Percentiles rank a stretch among this genome's conserved stretches.
Evolutionary conservation across 345 rosid species (phyloP).

Genomic region (Lepidium sativum): DNA sequence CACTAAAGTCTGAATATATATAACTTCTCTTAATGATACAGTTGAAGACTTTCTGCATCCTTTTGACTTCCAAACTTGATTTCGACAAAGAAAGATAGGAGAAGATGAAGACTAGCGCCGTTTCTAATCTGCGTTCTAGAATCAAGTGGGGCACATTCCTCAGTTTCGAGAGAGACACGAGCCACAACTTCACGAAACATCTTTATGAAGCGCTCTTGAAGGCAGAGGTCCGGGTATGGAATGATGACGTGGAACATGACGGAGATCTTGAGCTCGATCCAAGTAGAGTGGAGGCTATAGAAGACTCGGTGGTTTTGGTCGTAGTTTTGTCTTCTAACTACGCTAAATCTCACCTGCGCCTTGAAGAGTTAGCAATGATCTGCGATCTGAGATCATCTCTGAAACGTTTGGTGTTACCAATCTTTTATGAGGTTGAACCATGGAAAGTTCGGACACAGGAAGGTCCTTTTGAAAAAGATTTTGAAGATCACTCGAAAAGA

Average conservation of each 20-base stretch:
- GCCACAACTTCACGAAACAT: slow-evolving; percentile 25
- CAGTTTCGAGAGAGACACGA: slow-evolving; percentile 43
- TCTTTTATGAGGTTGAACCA: slow-evolving; percentile 37
- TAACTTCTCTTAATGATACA: background rate
- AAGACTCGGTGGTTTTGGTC: slow-evolving; percentile 40
- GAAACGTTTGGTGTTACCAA: slow-evolving; percentile 29
- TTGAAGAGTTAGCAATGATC: slow-evolving; percentile 42
- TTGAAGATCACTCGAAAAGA: slow-evolving; percentile 23
- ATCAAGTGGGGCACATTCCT: slow-evolving; percentile 48
- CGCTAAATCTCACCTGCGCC: slow-evolving; percentile 38
- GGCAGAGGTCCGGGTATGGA: slow-evolving; percentile 25
- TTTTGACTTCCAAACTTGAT: background rate
- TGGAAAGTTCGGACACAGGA: slow-evolving; percentile 28
- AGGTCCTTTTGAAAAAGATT: slow-evolving; percentile 30
- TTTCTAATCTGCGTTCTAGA: slow-evolving; percentile 22
- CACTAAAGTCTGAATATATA: background rate
- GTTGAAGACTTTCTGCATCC: background rate
- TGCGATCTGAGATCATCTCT: slow-evolving; percentile 15
- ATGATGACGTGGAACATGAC: slow-evolving; percentile 12
- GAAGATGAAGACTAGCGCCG: background rate
- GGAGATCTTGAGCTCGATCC: slow-evolving; percentile 29
- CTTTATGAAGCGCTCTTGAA: slow-evolving; percentile 14
- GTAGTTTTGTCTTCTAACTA: slow-evolving; percentile 32
- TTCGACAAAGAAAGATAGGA: background rate
- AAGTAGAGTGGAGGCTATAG: slow-evolving; percentile 32